phyloP scores from a whole-genome alignment of 2,329 filamentous ascomycete species.

The Cytospora piceicola region DNA sequence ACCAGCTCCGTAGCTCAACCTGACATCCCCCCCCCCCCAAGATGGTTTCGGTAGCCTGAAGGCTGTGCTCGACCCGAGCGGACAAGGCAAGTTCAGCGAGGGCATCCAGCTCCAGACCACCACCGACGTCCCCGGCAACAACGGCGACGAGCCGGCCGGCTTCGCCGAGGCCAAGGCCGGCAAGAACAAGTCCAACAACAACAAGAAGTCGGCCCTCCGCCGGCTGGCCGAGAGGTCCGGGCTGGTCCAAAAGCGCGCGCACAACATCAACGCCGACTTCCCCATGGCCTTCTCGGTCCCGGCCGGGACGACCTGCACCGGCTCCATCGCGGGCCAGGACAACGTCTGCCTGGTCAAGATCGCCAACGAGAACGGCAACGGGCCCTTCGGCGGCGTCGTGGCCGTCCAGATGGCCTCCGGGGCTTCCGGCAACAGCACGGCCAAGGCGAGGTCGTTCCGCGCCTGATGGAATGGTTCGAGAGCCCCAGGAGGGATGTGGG shows the following conservation, averaged over 20 bases:
- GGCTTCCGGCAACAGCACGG: conserved; percentile 7
- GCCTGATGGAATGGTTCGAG: background rate
- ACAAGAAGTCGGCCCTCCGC: conserved; percentile 22
- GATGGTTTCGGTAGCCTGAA: conserved; percentile 33
- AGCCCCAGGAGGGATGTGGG: no score
- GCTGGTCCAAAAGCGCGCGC: conserved; percentile 32
- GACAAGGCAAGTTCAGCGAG: conserved; percentile 31
- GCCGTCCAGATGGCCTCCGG: conserved; percentile 44
- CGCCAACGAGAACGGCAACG: conserved; percentile 45
- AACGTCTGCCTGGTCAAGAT: conserved; percentile 50
- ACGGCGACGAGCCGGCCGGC: conserved; percentile 29
- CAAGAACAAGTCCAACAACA: background rate
- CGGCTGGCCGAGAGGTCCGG: conserved; percentile 28
- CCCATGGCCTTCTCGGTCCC: conserved; percentile 39
- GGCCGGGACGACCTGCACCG: conserved; percentile 42
- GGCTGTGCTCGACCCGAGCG: conserved; percentile 33
- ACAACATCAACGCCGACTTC: conserved; percentile 32
- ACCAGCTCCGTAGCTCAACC: no score
- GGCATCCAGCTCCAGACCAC: conserved; percentile 30
- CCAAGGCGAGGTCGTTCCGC: conserved; percentile 6
- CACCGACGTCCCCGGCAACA: conserved; percentile 29
- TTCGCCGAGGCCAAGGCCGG: conserved; percentile 6
- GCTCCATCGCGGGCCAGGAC: conserved; percentile 39
- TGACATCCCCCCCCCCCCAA: no score
- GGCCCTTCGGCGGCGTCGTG: conserved; percentile 48